phyloP scores from a whole-genome alignment of 2,329 filamentous ascomycete genomes.

The Aureobasidium sp. region DNA sequence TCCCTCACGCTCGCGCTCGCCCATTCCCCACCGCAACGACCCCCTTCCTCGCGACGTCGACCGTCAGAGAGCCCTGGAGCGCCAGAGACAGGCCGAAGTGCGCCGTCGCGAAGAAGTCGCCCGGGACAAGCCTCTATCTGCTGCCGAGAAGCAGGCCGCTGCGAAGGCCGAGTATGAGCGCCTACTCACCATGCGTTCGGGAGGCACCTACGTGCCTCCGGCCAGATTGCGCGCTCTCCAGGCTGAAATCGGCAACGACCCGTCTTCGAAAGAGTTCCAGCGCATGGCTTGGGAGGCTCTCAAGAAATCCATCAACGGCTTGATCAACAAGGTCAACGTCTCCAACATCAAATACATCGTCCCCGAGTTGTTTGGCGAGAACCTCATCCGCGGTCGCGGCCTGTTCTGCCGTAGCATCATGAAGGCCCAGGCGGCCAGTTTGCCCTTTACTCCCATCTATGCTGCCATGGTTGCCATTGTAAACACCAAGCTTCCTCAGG shows the following conservation, averaged over 20 bases:
- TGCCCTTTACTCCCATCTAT: conserved; percentile 94
- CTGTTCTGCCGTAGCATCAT: conserved; percentile 94
- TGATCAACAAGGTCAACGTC: conserved; percentile 99
- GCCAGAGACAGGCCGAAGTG: conserved; percentile 45
- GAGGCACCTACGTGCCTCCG: conserved; percentile 93
- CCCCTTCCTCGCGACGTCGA: conserved; percentile 44
- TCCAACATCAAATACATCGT: conserved; percentile 98
- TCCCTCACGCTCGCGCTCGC: conserved; percentile 20
- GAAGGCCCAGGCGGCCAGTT: conserved; percentile 93
- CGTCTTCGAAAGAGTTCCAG: conserved; percentile 93
- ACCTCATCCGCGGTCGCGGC: conserved; percentile 81
- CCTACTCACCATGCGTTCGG: conserved; percentile 83
- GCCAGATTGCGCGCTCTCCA: conserved; percentile 85
- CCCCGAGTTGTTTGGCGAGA: conserved; percentile 91
- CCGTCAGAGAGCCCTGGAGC: conserved; percentile 44
- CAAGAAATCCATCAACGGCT: conserved; percentile 96
- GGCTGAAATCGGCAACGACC: conserved; percentile 85
- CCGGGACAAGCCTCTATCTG: conserved; percentile 50
- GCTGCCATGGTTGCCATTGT: conserved; percentile 93
- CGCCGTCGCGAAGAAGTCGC: conserved; percentile 36
- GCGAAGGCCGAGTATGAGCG: conserved; percentile 93
- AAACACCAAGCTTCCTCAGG: conserved; percentile 92
- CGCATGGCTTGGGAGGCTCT: conserved; percentile 98
- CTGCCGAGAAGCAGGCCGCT: conserved; percentile 78
- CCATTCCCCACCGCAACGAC: conserved; percentile 24